A percentile compares a stretch with the other conserved stretches of the same genome.
Evolutionary conservation across 1,284 basidiomycete species (phyloP).

Genomic region (Naganishia cerealis): DNA sequence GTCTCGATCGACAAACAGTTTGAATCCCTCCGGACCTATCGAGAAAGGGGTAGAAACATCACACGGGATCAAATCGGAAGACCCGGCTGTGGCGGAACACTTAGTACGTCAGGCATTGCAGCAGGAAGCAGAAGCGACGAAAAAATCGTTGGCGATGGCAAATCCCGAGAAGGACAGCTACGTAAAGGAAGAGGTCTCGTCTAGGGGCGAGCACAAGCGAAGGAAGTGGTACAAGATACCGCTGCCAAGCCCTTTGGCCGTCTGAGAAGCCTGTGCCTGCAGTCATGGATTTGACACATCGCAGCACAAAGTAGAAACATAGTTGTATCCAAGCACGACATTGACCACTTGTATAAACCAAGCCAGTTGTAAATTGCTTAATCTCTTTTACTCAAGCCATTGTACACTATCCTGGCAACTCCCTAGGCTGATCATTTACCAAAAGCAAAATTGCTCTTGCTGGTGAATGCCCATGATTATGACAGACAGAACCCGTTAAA

Average conservation of each 20-base stretch:
- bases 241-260: slow-evolving; percentile 14
- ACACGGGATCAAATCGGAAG: neutral
- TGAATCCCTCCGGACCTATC: neutral
- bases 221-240: slow-evolving; percentile 22
- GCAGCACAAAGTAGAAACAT: neutral
- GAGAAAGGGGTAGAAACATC: neutral
- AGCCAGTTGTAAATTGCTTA: neutral
- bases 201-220: neutral
- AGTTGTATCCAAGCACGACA: neutral
- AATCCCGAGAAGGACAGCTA: neutral
- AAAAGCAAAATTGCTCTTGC: neutral
- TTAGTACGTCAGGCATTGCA: neutral
- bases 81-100: neutral
- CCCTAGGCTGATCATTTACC: neutral
- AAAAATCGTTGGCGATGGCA: neutral
- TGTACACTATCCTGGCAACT: neutral
- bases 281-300: neutral
- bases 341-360: neutral
- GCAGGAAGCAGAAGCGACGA: slow-evolving; percentile 12
- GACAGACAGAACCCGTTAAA: slow-evolving; percentile 12
- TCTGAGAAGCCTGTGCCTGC: neutral
- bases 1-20: neutral
- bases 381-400: neutral
- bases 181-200: neutral
- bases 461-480: slow-evolving; percentile 23